Evolutionary conservation across 2,329 filamentous ascomycete genomes (phyloP).

Genomic region (Diplodia intermedia): DNA sequence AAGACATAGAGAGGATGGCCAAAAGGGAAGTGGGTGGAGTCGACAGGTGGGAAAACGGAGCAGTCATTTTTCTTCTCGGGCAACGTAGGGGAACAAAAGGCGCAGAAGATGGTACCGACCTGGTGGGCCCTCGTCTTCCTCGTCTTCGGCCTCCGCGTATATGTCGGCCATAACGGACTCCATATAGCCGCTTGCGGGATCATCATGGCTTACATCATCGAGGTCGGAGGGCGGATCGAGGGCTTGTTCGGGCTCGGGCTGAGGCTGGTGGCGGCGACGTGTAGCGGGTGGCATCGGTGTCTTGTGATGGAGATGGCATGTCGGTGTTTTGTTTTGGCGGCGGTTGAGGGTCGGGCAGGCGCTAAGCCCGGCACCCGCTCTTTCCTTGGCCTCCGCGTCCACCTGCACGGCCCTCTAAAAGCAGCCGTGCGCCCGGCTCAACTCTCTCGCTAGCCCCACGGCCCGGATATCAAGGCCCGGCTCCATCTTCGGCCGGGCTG

Average conservation of each 20-base stretch:
- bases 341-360: not conserved
- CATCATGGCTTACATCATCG: slow-evolving; percentile 28
- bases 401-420: not conserved
- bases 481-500: not conserved
- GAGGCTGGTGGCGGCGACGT: slow-evolving; percentile 39
- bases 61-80: not conserved
- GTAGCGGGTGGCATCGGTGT: slow-evolving; percentile 41
- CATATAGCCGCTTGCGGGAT: slow-evolving; percentile 14
- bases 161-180: slow-evolving; percentile 34
- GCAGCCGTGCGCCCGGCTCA: not conserved
- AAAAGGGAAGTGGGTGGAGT: slow-evolving; percentile 5
- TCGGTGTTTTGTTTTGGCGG: slow-evolving; percentile 31
- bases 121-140: slow-evolving; percentile 37
- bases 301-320: slow-evolving; percentile 1
- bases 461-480: not conserved
- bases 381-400: not conserved
- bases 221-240: slow-evolving; percentile 30
- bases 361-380: not conserved
- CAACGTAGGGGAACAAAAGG: not conserved
- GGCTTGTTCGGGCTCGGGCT: slow-evolving; percentile 34
- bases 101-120: slow-evolving; percentile 5
- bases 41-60: not conserved
- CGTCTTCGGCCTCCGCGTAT: slow-evolving; percentile 42
- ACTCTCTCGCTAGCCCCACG: no score
- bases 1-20: not conserved